A percentile compares a stretch with the other conserved stretches of the same genome.
Evolutionary conservation across 306 rosid genomes (phyloP).

Genomic region (Quercus parvula): DNA sequence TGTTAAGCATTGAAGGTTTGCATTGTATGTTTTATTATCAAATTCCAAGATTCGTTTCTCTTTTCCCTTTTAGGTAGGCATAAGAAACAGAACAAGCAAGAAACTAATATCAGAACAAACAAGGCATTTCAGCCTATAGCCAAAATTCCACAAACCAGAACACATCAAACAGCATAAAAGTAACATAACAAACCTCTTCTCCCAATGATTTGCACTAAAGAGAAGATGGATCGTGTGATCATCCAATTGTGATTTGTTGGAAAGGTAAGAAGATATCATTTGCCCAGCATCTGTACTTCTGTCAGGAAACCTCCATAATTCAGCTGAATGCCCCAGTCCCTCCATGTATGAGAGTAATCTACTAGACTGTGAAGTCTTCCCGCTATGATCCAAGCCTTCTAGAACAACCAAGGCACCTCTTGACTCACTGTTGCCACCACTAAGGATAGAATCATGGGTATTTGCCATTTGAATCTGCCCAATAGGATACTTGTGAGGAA

Average conservation of each 20-base stretch:
- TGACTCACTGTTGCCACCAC: constrained; percentile 16
- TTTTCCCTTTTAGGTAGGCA: too few species aligned
- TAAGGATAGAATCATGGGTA: constrained; percentile 7
- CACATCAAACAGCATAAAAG: neutral
- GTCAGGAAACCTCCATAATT: constrained; percentile 90
- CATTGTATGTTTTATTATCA: too few species aligned
- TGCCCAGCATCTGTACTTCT: constrained; percentile 78
- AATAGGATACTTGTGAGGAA: constrained; percentile 22
- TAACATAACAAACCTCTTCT: constrained; percentile 60
- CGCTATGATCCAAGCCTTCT: constrained; percentile 91
- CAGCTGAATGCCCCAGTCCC: constrained; percentile 61
- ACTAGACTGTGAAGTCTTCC: constrained; percentile 75
- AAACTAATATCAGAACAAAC: neutral
- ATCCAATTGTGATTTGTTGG: constrained; percentile 74
- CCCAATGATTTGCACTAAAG: constrained; percentile 97
- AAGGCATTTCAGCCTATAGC: neutral
- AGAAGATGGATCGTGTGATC: constrained; percentile 86
- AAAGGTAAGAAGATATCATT: constrained; percentile 88
- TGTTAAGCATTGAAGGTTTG: neutral
- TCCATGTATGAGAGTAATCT: constrained; percentile 63
- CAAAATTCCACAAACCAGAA: too few species aligned
- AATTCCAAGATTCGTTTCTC: too few species aligned
- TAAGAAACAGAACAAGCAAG: too few species aligned
- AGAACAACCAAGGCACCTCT: constrained; percentile 76
- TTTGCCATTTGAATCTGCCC: constrained; percentile 35